Conservation (phyloP, 2,329 filamentous ascomycete genomes). For the Aspergillus sp. region DNA sequence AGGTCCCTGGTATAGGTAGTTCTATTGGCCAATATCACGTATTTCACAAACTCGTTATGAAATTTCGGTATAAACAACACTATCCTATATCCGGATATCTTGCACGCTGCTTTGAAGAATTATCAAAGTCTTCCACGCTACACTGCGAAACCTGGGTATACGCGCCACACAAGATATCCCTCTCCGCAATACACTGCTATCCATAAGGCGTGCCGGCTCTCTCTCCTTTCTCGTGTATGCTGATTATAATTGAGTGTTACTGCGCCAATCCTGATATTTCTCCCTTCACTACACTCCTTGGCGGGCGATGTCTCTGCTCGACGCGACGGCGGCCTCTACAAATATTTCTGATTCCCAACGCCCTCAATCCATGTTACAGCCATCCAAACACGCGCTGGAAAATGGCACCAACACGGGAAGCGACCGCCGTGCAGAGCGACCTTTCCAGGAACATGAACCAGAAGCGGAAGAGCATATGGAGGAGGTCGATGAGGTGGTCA, state of each 20-base stretch:
- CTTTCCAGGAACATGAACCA: constrained; percentile 21
- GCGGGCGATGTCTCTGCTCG: constrained; percentile 27
- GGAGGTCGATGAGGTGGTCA: constrained; percentile 55
- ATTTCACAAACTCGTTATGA: neutral
- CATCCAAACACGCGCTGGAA: constrained; percentile 18
- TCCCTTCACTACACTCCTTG: neutral
- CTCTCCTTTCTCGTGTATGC: neutral
- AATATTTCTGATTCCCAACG: constrained; percentile 27
- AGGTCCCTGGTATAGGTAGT: neutral
- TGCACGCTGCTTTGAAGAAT: constrained; percentile 10
- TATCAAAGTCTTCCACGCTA: neutral
- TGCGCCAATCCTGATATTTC: neutral
- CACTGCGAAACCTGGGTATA: neutral
- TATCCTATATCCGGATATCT: constrained; percentile 12
- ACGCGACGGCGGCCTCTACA: constrained; percentile 20
- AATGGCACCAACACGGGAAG: constrained; percentile 16
- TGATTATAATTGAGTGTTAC: neutral
- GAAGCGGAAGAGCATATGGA: constrained; percentile 36
- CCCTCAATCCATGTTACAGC: constrained; percentile 15
- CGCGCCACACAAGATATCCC: neutral
- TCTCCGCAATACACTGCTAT: too few species aligned
- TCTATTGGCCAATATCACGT: neutral
- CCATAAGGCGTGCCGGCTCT: neutral
- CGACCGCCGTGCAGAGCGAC: constrained; percentile 15
- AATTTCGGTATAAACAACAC: constrained; percentile 10